phyloP scores from a whole-genome alignment of 805 yeast genomes.

The Jamesozyma lodderae region DNA sequence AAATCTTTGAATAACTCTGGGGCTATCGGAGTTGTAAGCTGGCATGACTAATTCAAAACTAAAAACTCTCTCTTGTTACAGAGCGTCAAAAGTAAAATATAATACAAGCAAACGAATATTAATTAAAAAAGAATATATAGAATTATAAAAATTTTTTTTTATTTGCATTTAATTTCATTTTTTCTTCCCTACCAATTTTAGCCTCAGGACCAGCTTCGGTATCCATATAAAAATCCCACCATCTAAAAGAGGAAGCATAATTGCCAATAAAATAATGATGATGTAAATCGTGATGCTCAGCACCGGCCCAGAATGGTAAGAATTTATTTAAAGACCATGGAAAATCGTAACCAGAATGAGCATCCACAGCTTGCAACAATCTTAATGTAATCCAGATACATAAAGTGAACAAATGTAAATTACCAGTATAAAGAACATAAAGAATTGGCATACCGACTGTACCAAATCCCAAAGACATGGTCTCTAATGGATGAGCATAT shows the following conservation, averaged over 20 bases:
- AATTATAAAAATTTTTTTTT: too few species aligned
- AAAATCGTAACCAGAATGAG: conserved; percentile 93
- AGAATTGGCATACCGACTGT: conserved; percentile 87
- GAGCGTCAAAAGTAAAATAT: too few species aligned
- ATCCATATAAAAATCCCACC: conserved; percentile 78
- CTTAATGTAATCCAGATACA: conserved; percentile 77
- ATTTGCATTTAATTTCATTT: conserved; percentile 33
- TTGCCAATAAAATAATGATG: conserved; percentile 89
- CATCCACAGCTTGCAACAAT: conserved; percentile 86
- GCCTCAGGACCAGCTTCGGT: conserved; percentile 79
- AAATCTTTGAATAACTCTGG: too few species aligned
- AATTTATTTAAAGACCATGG: conserved; percentile 87
- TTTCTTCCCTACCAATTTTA: conserved; percentile 54
- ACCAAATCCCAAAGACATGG: conserved; percentile 78
- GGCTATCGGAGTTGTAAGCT: too few species aligned
- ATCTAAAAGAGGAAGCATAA: conserved; percentile 83
- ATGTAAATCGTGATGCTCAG: conserved; percentile 92
- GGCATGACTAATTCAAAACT: too few species aligned
- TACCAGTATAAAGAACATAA: conserved; percentile 60
- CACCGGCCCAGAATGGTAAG: conserved; percentile 92
- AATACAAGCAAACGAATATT: too few species aligned
- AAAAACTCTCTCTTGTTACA: too few species aligned
- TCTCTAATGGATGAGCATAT: conserved; percentile 93
- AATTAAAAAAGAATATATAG: too few species aligned
- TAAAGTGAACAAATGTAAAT: conserved; percentile 75